Conservation (phyloP, 2,329 filamentous ascomycete genomes). For the Clarireedia monteithiana region DNA sequence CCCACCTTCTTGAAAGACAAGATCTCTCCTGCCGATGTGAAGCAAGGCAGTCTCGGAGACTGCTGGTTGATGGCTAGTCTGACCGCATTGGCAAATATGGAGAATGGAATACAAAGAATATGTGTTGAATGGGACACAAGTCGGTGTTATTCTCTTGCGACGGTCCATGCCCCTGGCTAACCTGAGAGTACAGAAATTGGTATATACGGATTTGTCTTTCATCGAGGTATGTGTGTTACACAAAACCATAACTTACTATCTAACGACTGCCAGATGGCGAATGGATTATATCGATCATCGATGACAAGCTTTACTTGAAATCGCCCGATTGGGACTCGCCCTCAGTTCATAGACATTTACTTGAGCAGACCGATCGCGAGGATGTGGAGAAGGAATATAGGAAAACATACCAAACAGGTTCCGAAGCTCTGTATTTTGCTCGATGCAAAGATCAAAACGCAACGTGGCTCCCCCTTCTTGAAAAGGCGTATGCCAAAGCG, state of each 20-base stretch:
- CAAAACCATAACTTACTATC: neutral
- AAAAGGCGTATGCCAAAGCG: constrained; percentile 80
- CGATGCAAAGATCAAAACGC: constrained; percentile 70
- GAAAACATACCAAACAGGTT: constrained; percentile 43
- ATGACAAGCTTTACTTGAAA: constrained; percentile 82
- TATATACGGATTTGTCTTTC: constrained; percentile 87
- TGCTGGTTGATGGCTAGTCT: constrained; percentile 82
- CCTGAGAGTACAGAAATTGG: constrained; percentile 47
- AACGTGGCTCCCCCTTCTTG: constrained; percentile 72
- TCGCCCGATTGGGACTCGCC: constrained; percentile 77
- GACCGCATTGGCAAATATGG: constrained; percentile 67
- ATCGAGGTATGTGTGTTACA: constrained; percentile 37
- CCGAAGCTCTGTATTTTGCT: constrained; percentile 69
- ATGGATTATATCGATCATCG: constrained; percentile 87
- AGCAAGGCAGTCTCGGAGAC: constrained; percentile 71
- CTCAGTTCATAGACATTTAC: constrained; percentile 63
- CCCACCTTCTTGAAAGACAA: constrained; percentile 74
- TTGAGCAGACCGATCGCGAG: constrained; percentile 67
- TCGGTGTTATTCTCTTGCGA: constrained; percentile 3
- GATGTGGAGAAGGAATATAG: constrained; percentile 65
- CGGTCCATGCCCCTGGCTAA: neutral
- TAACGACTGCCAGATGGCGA: constrained; percentile 54
- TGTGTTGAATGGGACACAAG: constrained; percentile 67
- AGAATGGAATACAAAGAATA: constrained; percentile 60
- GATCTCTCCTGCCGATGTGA: constrained; percentile 68